Evolutionary conservation across 2,329 filamentous ascomycete genomes (phyloP), one percentile per base, ranked within the genome.

Genomic region (Plectosphaerella sp.): DNA sequence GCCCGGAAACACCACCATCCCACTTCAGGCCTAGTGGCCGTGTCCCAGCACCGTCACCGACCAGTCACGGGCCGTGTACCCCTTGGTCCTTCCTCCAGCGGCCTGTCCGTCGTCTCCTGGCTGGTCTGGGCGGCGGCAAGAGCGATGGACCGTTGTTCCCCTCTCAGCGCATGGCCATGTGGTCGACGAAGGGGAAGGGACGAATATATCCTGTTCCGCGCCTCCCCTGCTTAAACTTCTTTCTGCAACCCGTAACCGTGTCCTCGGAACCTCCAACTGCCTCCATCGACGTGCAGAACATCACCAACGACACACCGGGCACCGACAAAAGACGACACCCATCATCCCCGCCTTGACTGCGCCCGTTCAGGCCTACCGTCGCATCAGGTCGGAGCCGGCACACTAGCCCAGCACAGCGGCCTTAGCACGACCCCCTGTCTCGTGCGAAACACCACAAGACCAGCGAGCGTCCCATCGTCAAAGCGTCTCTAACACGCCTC

Each of bases 401-500:
- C n/a, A n/a, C n/a, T n/a, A n/a, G n/a, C n/a, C n/a, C n/a, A n/a
- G n/a, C n/a, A n/a, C n/a, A 48, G 20, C 28, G 22, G 18, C 45
- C n/a, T 11, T 18, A 48, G 39, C 37, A 35, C 45, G 15, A 53
- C 64, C 67, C 22, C 67, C 64, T 70, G 67, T 63, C 61, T 33
- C 54, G 60, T 59, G 55, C 67, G 69, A 71, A 72, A 72, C 68
- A 62, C 57, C 64, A 64, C 56, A 58, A 62, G 62, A 62, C 62
- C 62, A 61, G 61, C 58, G 58, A 58, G 53, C 54, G 51, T 61
- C 64, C 57, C 69, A 65, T 64, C 61, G 66, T 67, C 70, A 66
- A 71, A 69, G 69, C 70, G 64, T 65, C 70, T 73, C 71, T 72
- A 68, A 76, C 73, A 68, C 52, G 53, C 53, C 60, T 64, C 68